Evolutionary conservation across 306 rosid species (phyloP).

Genomic region (Ammopiptanthus mongolicus): DNA sequence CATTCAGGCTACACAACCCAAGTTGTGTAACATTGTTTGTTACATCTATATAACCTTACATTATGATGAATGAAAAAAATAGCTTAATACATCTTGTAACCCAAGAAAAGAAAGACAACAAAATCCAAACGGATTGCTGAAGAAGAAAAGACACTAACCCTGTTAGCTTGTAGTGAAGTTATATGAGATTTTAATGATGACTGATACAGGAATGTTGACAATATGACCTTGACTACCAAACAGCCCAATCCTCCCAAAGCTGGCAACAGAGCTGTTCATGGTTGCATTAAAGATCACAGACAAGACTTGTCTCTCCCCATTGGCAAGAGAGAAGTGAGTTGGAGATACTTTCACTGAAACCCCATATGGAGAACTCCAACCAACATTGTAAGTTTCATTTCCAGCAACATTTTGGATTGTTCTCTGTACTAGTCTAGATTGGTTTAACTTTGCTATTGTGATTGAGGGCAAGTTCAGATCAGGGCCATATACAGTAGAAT

Average conservation of each 20-base stretch:
- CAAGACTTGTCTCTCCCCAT: constrained; percentile 58
- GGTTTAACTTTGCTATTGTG: constrained; percentile 68
- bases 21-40: background rate
- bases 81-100: constrained; percentile 24
- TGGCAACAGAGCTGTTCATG: constrained; percentile 54
- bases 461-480: constrained; percentile 95
- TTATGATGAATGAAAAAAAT: constrained; percentile 42
- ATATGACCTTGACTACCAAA: constrained; percentile 83
- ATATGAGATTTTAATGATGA: constrained; percentile 43
- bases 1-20: background rate
- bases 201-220: constrained; percentile 75
- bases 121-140: background rate
- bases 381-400: constrained; percentile 65
- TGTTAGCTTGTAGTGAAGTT: constrained; percentile 34
- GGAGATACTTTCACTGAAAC: constrained; percentile 71
- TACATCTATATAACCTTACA: constrained; percentile 32
- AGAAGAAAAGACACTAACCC: background rate
- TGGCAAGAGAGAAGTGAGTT: constrained; percentile 44
- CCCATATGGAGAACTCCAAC: constrained; percentile 85
- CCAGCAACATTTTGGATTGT: constrained; percentile 56
- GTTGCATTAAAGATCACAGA: constrained; percentile 61
- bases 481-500: constrained; percentile 49
- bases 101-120: background rate
- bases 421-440: constrained; percentile 60
- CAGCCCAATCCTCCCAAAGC: constrained; percentile 93